Conservation (phyloP, 495 filamentous ascomycete species). For the Neurospora tetraspora region DNA sequence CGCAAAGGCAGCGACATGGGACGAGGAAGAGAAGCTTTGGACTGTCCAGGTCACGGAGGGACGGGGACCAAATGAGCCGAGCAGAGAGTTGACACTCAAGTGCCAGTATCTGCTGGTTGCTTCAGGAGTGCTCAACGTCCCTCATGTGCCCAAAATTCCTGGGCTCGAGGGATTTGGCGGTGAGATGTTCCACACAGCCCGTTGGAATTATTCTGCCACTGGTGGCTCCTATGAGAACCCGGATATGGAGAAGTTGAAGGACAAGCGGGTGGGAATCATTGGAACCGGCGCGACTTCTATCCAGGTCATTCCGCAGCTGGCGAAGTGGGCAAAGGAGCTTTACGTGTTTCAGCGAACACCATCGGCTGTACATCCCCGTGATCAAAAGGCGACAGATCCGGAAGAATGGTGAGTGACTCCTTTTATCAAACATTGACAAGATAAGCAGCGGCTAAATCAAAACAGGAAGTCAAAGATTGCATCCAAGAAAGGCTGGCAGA, state of each 20-base stretch:
- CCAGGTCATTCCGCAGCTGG: constrained; percentile 41
- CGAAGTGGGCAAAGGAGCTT: constrained; percentile 39
- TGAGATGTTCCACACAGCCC: constrained; percentile 40
- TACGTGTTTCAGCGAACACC: constrained; percentile 50
- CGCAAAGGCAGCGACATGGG: constrained; percentile 29
- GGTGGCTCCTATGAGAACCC: constrained; percentile 41
- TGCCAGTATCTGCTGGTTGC: constrained; percentile 29
- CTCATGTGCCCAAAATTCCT: constrained; percentile 35
- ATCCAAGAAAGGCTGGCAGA: constrained; percentile 35
- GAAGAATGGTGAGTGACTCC: constrained; percentile 25
- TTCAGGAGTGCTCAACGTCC: constrained; percentile 30
- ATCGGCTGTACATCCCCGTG: constrained; percentile 37
- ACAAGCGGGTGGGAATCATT: constrained; percentile 42
- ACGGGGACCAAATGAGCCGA: constrained; percentile 23
- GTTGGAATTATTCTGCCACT: constrained; percentile 44
- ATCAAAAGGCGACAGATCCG: constrained; percentile 38
- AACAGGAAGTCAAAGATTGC: constrained; percentile 26
- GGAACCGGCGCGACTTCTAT: constrained; percentile 49
- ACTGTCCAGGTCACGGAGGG: constrained; percentile 25
- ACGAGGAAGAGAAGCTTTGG: constrained; percentile 35
- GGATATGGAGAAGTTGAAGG: constrained; percentile 32
- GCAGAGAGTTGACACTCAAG: constrained; percentile 19
- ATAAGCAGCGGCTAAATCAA: not conserved
- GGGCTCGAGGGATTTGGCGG: constrained; percentile 39
- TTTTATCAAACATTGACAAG: not conserved